A percentile compares a stretch with the other conserved stretches of the same genome.
Evolutionary conservation across 169 alveolate species (phyloP).

Genomic region (Miamiensis avidus): DNA sequence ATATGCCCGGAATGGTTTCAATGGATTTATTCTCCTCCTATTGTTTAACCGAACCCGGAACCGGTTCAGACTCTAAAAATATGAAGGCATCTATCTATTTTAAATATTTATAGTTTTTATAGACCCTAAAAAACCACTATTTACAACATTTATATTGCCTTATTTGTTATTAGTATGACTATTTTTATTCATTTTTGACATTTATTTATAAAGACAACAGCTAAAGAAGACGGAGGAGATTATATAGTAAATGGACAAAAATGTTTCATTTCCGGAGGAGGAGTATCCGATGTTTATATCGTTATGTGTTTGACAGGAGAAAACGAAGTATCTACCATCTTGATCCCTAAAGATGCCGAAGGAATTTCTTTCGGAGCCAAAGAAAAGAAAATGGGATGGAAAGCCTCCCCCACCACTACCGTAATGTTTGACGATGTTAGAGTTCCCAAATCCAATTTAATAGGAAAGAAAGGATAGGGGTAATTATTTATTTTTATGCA

Average conservation of each 20-base stretch:
- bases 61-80: constrained; percentile 63
- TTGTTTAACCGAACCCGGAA: constrained; percentile 79
- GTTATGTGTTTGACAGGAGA: constrained; percentile 76
- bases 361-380: constrained; percentile 71
- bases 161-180: not conserved
- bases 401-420: constrained; percentile 63
- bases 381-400: constrained; percentile 81
- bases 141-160: too few relatives aligned
- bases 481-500: too few relatives aligned
- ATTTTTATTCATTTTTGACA: too few relatives aligned
- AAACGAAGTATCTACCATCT: constrained; percentile 65
- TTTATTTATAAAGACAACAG: constrained; percentile 52
- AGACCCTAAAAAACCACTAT: too few relatives aligned
- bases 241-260: constrained; percentile 76
- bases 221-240: constrained; percentile 70
- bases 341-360: constrained; percentile 62
- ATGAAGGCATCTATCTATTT: not conserved
- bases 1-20: constrained; percentile 53
- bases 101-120: too few relatives aligned
- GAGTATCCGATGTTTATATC: constrained; percentile 57
- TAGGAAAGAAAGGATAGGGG: constrained; percentile 72
- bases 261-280: constrained; percentile 76
- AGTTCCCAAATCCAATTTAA: constrained; percentile 70
- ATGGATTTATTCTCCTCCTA: constrained; percentile 66
- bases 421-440: constrained; percentile 71